These are phyloP conservation scores for Phellinidium pouzarii DNA, from an alignment of 1,284 basidiomycete genomes.

Conservation along the genomic window DNA sequence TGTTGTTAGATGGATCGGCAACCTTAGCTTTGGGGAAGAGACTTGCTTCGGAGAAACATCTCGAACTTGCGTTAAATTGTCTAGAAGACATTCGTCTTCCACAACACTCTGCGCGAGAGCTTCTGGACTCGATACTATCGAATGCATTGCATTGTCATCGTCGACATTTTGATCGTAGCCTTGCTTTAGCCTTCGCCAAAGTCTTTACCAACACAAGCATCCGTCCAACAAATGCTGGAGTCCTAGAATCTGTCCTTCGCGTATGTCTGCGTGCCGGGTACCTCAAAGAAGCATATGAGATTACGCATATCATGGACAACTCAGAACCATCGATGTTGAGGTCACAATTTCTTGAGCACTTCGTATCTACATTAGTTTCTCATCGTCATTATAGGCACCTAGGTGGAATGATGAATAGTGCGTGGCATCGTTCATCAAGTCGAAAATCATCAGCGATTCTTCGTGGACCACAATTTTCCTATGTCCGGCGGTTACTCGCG, in stretches of 20 bases:
- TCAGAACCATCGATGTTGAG: constrained; percentile 1
- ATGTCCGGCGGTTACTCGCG: constrained; percentile 2
- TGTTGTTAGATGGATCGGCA: neutral
- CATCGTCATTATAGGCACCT: constrained; percentile 12
- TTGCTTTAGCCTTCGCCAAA: constrained; percentile 1
- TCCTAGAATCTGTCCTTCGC: constrained; percentile 5
- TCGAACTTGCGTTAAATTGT: constrained; percentile 6
- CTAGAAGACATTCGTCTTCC: constrained; percentile 7
- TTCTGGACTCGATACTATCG: constrained; percentile 6
- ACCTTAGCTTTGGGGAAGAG: constrained; percentile 4
- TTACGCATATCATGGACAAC: neutral
- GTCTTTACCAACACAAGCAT: constrained; percentile 1
- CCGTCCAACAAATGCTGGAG: constrained; percentile 1
- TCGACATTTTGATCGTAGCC: neutral
- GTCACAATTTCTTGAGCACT: constrained; percentile 4
- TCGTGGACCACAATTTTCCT: constrained; percentile 3
- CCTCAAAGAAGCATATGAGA: constrained; percentile 2
- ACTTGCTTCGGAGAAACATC: constrained; percentile 5
- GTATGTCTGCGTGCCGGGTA: constrained; percentile 3
- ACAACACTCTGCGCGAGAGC: neutral
- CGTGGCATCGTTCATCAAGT: neutral
- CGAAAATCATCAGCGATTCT: constrained; percentile 3
- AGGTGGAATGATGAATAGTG: constrained; percentile 1
- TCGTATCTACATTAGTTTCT: constrained; percentile 8
- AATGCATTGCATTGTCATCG: neutral